Base-by-base conservation (phyloP, 148 eudicot species). In the Linanthus parryae region DNA sequence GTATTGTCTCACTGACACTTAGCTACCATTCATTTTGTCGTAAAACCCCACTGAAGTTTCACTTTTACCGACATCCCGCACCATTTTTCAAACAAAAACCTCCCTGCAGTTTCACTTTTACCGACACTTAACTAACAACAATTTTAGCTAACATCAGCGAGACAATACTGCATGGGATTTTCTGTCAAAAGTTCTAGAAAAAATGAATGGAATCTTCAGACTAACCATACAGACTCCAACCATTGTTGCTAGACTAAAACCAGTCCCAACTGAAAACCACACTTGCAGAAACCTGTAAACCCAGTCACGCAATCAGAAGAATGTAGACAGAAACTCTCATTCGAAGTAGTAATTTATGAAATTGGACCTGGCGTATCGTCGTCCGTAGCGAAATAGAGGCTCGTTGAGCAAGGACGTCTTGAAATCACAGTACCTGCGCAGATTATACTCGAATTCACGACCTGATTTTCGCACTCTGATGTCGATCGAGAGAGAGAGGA, bases 231-330 rank as follows among this genome's bases (percentile, higher is more conserved):
- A 68, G 37, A 76, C 85, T 62, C 83, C 97, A 52, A 85, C 41
- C 62, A 90, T 67, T 46, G 83, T 62, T 36, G 84, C 58, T 34
- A 83, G 61, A 73, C 83, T 68, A 63, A 90, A 82, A 44, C 95
- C 95, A 68, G 71, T 53, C 33, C 97, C 97, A 46, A 80, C 62
- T 3, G 83, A 61, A 66, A 90, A 90, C 97, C 97, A 90, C 25
- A 50, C 63, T 63, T 69, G 74, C 76, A 80, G 68, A 61, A 35
- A 83, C 78, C 97, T 83, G 74, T 33, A 59, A 16, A 5, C n/a
- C n/a, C n/a, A n/a, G n/a, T 41, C 3, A 23, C 17, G 20, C n/a
- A 41, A 12, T 2, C 22, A 41, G 3, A 41, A 16, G 8, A 41
- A 41, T 1, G 20, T 41, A 16, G 10, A 5, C 8, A 1, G 7